Conservation (phyloP, 1,284 basidiomycete species). For the Violaceomyces palustris region DNA sequence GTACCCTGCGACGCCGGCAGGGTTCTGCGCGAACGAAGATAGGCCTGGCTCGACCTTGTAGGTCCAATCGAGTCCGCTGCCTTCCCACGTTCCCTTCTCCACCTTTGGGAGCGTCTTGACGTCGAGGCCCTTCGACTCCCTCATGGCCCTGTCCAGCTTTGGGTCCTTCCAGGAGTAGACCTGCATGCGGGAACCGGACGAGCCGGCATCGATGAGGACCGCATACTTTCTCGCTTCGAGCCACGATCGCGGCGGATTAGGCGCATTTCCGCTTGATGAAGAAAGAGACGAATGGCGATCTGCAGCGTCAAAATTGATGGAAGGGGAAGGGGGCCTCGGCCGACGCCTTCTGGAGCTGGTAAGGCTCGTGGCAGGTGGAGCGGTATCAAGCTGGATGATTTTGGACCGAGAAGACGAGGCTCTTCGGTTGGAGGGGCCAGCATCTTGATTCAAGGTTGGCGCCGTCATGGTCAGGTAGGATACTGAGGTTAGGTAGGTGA, state of each 20-base stretch:
- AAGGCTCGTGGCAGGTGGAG: too few relatives aligned
- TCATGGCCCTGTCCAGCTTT: constrained; percentile 56
- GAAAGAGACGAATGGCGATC: too few relatives aligned
- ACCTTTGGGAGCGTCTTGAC: constrained; percentile 66
- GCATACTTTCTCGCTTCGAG: constrained; percentile 62
- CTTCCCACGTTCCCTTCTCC: constrained; percentile 82
- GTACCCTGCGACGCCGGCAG: constrained; percentile 68
- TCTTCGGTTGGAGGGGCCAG: too few relatives aligned
- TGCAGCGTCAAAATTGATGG: too few relatives aligned
- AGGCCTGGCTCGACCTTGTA: constrained; percentile 89
- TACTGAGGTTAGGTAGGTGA: too few relatives aligned
- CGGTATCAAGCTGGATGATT: too few relatives aligned
- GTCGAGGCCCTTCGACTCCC: constrained; percentile 35
- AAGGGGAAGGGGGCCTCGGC: too few relatives aligned
- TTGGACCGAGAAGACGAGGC: too few relatives aligned
- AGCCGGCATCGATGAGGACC: constrained; percentile 94
- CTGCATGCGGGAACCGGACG: constrained; percentile 89
- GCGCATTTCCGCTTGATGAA: constrained; percentile 22
- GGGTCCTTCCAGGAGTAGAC: constrained; percentile 96
- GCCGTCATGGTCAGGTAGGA: too few relatives aligned
- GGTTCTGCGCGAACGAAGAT: constrained; percentile 71
- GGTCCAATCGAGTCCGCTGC: constrained; percentile 66
- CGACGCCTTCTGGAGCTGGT: too few relatives aligned
- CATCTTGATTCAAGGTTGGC: too few relatives aligned
- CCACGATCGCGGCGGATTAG: constrained; percentile 20